Percentiles rank a stretch among this genome's conserved stretches.
phyloP scores from a whole-genome alignment of 208 protist species.

The Acanthamoeba healyi region DNA sequence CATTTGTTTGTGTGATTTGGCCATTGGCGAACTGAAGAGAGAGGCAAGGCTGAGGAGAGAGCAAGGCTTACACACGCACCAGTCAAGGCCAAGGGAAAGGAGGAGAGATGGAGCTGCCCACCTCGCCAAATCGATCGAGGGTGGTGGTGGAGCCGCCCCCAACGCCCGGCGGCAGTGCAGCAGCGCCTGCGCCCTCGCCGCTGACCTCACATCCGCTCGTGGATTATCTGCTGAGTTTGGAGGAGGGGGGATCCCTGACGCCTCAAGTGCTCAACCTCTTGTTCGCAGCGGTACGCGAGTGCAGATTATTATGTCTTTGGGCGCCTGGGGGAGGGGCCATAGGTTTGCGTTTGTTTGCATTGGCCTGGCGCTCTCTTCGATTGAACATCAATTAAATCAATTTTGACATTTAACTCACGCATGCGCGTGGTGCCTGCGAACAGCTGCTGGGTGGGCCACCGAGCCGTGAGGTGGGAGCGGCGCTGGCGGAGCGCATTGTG shows the following conservation, averaged over 20 bases:
- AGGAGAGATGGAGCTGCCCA: neutral
- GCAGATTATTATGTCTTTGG: neutral
- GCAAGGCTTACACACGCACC: too few species aligned
- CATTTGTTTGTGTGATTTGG: too few species aligned
- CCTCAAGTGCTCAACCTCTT: constrained; percentile 31
- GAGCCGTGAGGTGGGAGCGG: neutral
- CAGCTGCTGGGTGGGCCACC: constrained; percentile 11
- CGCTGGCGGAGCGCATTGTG: constrained; percentile 19
- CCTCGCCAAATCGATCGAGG: neutral
- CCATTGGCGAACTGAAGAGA: too few species aligned
- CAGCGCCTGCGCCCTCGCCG: neutral
- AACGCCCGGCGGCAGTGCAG: neutral
- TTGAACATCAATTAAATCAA: neutral
- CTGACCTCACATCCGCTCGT: neutral
- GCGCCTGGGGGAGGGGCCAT: too few species aligned
- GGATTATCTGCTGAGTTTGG: constrained; percentile 14
- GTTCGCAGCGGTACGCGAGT: constrained; percentile 31
- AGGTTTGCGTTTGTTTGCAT: too few species aligned
- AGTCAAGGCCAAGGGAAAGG: too few species aligned
- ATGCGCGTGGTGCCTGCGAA: too few species aligned
- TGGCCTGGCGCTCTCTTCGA: too few species aligned
- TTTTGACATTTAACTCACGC: neutral
- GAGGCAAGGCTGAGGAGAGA: too few species aligned
- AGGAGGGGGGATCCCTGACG: constrained; percentile 1
- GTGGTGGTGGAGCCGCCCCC: neutral